phyloP scores from a whole-genome alignment of 768 basidiomycete genomes.

The Serpula lacrymans region DNA sequence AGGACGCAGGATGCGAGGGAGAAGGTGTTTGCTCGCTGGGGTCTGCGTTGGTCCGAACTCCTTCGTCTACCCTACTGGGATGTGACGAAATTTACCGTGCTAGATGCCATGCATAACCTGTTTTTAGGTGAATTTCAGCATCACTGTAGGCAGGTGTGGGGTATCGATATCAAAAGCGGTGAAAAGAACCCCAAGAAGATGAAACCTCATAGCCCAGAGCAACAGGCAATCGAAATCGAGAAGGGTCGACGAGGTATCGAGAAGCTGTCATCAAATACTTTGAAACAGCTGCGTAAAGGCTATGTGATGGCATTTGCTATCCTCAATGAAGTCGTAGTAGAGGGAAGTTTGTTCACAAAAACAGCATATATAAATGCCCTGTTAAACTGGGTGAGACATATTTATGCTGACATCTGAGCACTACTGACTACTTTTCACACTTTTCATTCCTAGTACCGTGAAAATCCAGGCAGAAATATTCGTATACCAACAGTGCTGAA shows the following conservation, averaged over 20 bases:
- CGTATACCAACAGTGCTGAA: not conserved
- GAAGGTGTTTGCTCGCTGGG: slow-evolving; percentile 15
- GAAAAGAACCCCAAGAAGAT: slow-evolving; percentile 10
- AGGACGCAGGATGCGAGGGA: slow-evolving; percentile 10
- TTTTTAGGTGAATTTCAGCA: slow-evolving; percentile 30
- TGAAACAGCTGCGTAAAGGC: not conserved
- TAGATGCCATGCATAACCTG: slow-evolving; percentile 42
- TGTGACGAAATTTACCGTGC: slow-evolving; percentile 22
- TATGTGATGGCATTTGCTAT: not conserved
- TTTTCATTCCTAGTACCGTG: no score
- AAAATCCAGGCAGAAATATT: not conserved
- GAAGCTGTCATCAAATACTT: not conserved
- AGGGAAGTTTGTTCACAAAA: not conserved
- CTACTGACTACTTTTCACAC: no score
- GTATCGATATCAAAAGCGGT: slow-evolving; percentile 14
- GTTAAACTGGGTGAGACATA: not conserved
- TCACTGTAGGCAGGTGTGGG: slow-evolving; percentile 26
- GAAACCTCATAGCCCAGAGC: slow-evolving; percentile 1
- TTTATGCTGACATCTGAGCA: not conserved
- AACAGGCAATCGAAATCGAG: not conserved
- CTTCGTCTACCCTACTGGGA: slow-evolving; percentile 39
- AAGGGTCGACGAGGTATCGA: not conserved
- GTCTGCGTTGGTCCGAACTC: slow-evolving; percentile 29
- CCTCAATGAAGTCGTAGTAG: not conserved
- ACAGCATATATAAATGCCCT: not conserved